A percentile compares a stretch with the other conserved stretches of the same genome.
These are phyloP conservation scores for Sanghuangporus weigelae DNA, from an alignment of 1,284 basidiomycete genomes.

Conservation along the genomic window DNA sequence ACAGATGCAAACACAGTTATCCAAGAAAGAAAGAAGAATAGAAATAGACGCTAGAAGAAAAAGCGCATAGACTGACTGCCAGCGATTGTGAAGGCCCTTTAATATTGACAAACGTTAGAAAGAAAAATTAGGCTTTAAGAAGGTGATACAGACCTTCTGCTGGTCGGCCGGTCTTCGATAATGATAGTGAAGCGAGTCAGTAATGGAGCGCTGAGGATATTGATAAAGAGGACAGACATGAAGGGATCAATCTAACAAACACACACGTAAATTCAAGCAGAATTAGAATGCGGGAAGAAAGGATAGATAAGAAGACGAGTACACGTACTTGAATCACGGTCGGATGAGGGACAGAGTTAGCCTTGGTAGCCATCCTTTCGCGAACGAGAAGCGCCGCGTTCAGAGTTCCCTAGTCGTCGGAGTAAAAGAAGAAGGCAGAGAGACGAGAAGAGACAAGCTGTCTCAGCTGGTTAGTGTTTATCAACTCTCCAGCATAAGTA, in stretches of 20 bases:
- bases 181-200: not conserved
- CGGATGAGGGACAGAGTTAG: constrained; percentile 51
- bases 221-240: constrained; percentile 21
- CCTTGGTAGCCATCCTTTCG: constrained; percentile 43
- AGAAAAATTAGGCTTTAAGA: not conserved
- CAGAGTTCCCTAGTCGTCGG: not conserved
- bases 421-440: not conserved
- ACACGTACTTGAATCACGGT: constrained; percentile 37
- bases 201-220: not conserved
- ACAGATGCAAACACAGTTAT: not conserved
- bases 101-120: not conserved
- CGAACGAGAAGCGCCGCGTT: not conserved
- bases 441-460: not conserved
- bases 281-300: not conserved
- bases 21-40: too few species aligned
- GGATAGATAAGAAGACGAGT: constrained; percentile 15
- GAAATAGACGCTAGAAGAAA: not conserved
- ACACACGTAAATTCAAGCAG: not conserved
- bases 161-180: constrained; percentile 49
- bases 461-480: not conserved
- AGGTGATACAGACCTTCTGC: constrained; percentile 45
- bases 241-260: constrained; percentile 52
- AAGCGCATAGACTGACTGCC: not conserved
- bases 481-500: not conserved
- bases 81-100: constrained; percentile 1